Conservation (phyloP, 768 basidiomycete species). For the Boletus barrowsii region DNA sequence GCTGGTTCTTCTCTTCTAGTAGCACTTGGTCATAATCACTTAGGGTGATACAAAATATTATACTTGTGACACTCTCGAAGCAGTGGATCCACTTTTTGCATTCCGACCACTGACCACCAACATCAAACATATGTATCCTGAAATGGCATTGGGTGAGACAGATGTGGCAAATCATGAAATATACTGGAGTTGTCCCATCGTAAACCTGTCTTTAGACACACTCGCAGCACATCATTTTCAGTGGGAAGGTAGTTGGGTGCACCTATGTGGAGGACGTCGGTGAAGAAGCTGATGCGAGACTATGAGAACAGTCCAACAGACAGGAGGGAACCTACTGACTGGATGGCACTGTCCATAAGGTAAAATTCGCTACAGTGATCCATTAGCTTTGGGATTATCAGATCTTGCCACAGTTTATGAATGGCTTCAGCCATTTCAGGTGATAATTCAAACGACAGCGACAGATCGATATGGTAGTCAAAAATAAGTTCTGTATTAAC, state of each 20-base stretch:
- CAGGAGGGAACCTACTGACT: slow-evolving; percentile 48
- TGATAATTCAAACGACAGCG: slow-evolving; percentile 46
- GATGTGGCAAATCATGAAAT: slow-evolving; percentile 12
- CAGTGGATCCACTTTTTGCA: slow-evolving; percentile 83
- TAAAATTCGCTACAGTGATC: slow-evolving; percentile 77
- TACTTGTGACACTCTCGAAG: slow-evolving; percentile 76
- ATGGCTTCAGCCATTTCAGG: slow-evolving; percentile 68
- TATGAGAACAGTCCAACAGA: not conserved
- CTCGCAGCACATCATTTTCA: slow-evolving; percentile 81
- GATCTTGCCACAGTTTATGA: slow-evolving; percentile 66
- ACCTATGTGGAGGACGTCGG: slow-evolving; percentile 80
- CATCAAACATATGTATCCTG: slow-evolving; percentile 72
- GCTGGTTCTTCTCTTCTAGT: slow-evolving; percentile 50
- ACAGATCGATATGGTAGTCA: slow-evolving; percentile 47
- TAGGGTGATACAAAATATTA: slow-evolving; percentile 75
- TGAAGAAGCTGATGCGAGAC: slow-evolving; percentile 65
- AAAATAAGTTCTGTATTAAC: slow-evolving; percentile 58
- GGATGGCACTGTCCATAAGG: slow-evolving; percentile 90
- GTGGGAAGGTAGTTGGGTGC: slow-evolving; percentile 78
- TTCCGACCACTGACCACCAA: slow-evolving; percentile 77
- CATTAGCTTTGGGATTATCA: slow-evolving; percentile 50
- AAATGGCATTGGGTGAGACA: not conserved
- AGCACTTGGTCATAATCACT: slow-evolving; percentile 75
- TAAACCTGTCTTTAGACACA: slow-evolving; percentile 83
- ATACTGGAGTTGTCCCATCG: slow-evolving; percentile 62